A percentile compares a stretch with the other conserved stretches of the same genome.
Conservation (phyloP, 179 eudicot species). For the Pouteria campechiana region DNA sequence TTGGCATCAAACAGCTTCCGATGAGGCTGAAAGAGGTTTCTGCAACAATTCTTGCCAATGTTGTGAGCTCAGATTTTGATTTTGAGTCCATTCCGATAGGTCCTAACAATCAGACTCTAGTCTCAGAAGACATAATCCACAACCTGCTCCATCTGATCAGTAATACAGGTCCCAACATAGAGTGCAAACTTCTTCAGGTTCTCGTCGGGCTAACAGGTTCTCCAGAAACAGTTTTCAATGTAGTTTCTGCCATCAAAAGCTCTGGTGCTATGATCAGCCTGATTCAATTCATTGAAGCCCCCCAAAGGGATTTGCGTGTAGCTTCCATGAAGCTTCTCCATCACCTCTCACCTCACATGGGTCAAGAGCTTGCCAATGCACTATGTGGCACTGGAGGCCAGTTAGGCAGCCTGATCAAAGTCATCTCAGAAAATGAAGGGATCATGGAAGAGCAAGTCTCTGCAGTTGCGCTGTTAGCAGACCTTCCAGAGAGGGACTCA, state of each 20-base stretch:
- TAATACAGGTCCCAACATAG: slow-evolving; percentile 90
- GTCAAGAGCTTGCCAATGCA: slow-evolving; percentile 69
- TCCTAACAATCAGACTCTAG: slow-evolving; percentile 61
- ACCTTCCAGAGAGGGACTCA: slow-evolving; percentile 59
- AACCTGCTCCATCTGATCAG: slow-evolving; percentile 71
- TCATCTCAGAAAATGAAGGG: slow-evolving; percentile 44
- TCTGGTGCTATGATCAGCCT: slow-evolving; percentile 74
- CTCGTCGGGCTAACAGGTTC: slow-evolving; percentile 84
- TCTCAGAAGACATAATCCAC: slow-evolving; percentile 67
- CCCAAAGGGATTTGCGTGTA: slow-evolving; percentile 55
- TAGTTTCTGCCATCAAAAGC: slow-evolving; percentile 80
- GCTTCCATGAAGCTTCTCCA: slow-evolving; percentile 78
- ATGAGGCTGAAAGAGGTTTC: slow-evolving; percentile 76
- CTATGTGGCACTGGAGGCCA: slow-evolving; percentile 64
- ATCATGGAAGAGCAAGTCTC: slow-evolving; percentile 85
- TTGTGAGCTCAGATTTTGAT: slow-evolving; percentile 68
- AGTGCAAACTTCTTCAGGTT: slow-evolving; percentile 84
- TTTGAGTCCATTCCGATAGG: slow-evolving; percentile 67
- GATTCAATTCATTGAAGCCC: slow-evolving; percentile 81
- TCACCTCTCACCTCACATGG: slow-evolving; percentile 75
- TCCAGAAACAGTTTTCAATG: slow-evolving; percentile 33
- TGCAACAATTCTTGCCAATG: slow-evolving; percentile 78
- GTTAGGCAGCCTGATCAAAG: slow-evolving; percentile 53
- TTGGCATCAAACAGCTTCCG: slow-evolving; percentile 53
- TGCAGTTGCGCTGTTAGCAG: slow-evolving; percentile 72